phyloP scores from a whole-genome alignment of 768 basidiomycete species.

The Cystoderma amianthinum region DNA sequence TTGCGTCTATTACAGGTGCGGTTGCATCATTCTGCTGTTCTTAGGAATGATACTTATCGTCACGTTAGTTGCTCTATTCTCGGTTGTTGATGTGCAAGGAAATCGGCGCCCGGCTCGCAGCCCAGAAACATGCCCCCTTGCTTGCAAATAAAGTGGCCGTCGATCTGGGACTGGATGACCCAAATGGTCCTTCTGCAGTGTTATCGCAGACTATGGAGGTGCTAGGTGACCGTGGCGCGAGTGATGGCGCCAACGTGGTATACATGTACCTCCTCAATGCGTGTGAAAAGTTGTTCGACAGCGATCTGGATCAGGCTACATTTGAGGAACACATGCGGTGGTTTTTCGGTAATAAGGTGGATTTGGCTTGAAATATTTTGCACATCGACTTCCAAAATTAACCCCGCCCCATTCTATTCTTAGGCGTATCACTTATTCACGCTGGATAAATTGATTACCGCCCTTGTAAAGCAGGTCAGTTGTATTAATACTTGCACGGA shows the following conservation, averaged over 20 bases:
- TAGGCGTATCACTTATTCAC: conserved; percentile 93
- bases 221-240: conserved; percentile 40
- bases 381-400: conserved; percentile 6
- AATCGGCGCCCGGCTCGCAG: conserved; percentile 65
- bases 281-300: conserved; percentile 91
- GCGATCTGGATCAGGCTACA: conserved; percentile 83
- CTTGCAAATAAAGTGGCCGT: conserved; percentile 78
- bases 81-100: conserved; percentile 83
- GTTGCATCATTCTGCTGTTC: conserved; percentile 10
- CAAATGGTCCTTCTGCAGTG: conserved; percentile 65
- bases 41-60: conserved; percentile 5
- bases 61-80: conserved; percentile 73
- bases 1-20: conserved; percentile 81
- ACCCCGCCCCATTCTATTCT: conserved; percentile 18
- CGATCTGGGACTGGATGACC: conserved; percentile 80
- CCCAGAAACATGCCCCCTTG: conserved; percentile 56
- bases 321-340: conserved; percentile 96
- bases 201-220: conserved; percentile 63
- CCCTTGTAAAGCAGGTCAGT: conserved; percentile 84
- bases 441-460: conserved; percentile 84
- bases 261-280: conserved; percentile 87
- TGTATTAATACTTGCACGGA: conserved; percentile 1
- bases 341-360: conserved; percentile 85
- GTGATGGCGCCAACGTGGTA: conserved; percentile 54
- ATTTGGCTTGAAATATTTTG: conserved; percentile 10